Evolutionary conservation across 148 eudicot genomes (phyloP), one percentile per base, ranked within the genome.

Genomic region (Camellia japonica): DNA sequence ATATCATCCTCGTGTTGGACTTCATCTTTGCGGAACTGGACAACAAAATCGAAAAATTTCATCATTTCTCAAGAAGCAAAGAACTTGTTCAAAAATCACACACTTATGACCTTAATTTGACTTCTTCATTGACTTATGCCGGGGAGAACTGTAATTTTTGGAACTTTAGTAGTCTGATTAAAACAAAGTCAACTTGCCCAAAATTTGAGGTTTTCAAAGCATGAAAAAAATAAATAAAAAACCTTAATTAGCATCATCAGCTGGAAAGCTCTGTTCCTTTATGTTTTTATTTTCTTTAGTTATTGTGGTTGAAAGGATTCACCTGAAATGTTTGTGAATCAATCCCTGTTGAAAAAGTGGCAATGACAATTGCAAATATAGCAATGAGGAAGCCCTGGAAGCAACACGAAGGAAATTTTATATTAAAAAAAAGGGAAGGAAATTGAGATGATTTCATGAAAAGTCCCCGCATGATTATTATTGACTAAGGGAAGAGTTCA

Each of bases 251-350:
- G 74, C 74, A 70, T 51, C 41, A 47, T 55, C 11, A 47, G 30
- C 30, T 44, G 23, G 54, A 69, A 44, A 44, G 54, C 30, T 49
- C 75, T 51, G 19, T 51, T 52, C 75, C 41, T 23, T 52, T 20
- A 2, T 54, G 3, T 72, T 14, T 15, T 23, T 2, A n/a, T 23
- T 13, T 12, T 3, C 30, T 12, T 0, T 13, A 19, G 20, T 38
- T 15, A 74, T 74, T 59, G 78, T 59, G 54, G 51, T 42, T 58
- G 38, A 43, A 12, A 20, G 65, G n/a, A 60, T 80, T 79, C 70
- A 96, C 99, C 98, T 93, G 99, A 87, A 96, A 96, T 70, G 95
- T 85, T 79, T 96, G 91, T 15, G 99, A 93, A 80, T 96, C 99
- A 60, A 96, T 86, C 73, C 99, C 98, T 23, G 99, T 96, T 16